Evolutionary conservation across 2,329 filamentous ascomycete species (phyloP).

Genomic region (Sclerotinia nivalis): DNA sequence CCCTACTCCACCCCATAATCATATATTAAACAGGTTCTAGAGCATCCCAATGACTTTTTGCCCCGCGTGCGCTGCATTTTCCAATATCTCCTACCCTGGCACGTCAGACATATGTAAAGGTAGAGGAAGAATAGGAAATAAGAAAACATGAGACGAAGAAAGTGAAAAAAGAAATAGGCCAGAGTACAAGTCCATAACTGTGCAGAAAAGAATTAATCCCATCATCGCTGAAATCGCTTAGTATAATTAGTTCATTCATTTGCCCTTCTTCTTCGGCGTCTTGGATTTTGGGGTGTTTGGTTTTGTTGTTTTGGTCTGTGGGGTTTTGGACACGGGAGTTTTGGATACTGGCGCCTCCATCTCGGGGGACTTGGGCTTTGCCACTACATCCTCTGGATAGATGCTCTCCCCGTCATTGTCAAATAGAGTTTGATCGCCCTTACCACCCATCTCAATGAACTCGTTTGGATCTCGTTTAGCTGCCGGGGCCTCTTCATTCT

Average conservation of each 20-base stretch:
- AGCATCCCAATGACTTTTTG: not conserved
- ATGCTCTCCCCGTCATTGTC: constrained; percentile 53
- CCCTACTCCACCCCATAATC: not conserved
- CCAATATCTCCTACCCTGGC: not conserved
- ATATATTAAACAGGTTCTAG: constrained; percentile 3
- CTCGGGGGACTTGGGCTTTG: constrained; percentile 7
- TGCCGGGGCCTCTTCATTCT: constrained; percentile 65
- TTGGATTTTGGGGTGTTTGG: constrained; percentile 9
- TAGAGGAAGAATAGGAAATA: not conserved
- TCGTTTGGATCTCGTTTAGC: constrained; percentile 68
- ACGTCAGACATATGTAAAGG: not conserved
- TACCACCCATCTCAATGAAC: constrained; percentile 83
- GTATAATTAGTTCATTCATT: not conserved
- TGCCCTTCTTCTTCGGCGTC: constrained; percentile 16
- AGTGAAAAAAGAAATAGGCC: not conserved
- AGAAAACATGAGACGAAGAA: not conserved
- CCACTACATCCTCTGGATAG: constrained; percentile 19
- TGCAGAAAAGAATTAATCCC: not conserved
- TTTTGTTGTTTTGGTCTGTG: not conserved
- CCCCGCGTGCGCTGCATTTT: not conserved
- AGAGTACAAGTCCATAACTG: not conserved
- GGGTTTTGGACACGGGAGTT: not conserved
- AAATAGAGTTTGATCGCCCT: constrained; percentile 79
- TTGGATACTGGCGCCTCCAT: not conserved
- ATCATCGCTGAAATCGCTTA: not conserved